A percentile compares a stretch with the other conserved stretches of the same genome.
Conservation (phyloP, 2,329 filamentous ascomycete genomes). For the Alternaria postmessia region DNA sequence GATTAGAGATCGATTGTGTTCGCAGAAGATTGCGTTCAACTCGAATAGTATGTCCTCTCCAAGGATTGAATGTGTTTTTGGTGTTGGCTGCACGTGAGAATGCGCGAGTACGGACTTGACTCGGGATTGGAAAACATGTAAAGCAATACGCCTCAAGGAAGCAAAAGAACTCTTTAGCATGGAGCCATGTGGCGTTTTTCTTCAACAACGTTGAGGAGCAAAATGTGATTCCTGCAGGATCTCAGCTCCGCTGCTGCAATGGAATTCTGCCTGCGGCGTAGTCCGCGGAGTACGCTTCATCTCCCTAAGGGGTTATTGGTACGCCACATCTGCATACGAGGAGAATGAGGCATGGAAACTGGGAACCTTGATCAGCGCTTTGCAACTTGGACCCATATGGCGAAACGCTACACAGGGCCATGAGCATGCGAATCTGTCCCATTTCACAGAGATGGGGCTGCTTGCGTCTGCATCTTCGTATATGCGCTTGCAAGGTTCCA, state of each 20-base stretch:
- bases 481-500: conserved; percentile 9
- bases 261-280: not conserved
- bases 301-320: not conserved
- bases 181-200: not conserved
- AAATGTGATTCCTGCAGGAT: not conserved
- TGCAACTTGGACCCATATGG: not conserved
- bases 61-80: not conserved
- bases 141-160: not conserved
- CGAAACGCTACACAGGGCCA: not conserved
- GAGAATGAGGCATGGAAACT: not conserved
- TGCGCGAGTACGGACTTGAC: not conserved
- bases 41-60: not conserved
- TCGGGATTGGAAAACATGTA: not conserved
- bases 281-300: not conserved
- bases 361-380: not conserved
- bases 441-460: not conserved
- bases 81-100: not conserved
- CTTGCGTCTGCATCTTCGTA: conserved; percentile 9
- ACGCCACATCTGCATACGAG: not conserved
- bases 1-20: not conserved
- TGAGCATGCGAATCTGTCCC: not conserved
- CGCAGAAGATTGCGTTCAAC: not conserved
- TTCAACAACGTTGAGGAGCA: not conserved
- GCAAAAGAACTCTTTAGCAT: not conserved
- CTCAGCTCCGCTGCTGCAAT: not conserved